Conservation (phyloP, 495 filamentous ascomycete species). For the Friedmanniomyces endolithicus region DNA sequence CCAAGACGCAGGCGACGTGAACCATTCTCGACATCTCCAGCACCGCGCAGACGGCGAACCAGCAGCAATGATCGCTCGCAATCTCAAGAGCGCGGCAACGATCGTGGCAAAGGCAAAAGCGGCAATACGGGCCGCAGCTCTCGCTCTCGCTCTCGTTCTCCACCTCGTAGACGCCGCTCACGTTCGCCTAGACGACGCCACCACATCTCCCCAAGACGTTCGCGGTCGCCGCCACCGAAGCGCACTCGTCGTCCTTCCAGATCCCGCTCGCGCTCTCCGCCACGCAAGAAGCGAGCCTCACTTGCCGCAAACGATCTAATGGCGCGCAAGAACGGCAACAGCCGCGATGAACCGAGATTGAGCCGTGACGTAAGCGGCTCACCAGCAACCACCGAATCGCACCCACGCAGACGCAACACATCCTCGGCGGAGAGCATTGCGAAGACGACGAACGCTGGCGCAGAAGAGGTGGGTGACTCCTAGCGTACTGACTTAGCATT, state of each 20-base stretch:
- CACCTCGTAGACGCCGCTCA: conserved; percentile 44
- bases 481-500: not conserved
- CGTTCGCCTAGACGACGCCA: conserved; percentile 44
- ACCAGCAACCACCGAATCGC: not conserved
- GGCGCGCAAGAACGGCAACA: not conserved
- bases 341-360: conserved; percentile 5
- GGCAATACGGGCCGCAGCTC: conserved; percentile 15
- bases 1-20: conserved; percentile 7
- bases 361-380: conserved; percentile 3
- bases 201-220: conserved; percentile 26
- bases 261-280: conserved; percentile 7
- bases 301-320: conserved; percentile 9
- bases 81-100: conserved; percentile 3
- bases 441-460: not conserved
- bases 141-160: conserved; percentile 22
- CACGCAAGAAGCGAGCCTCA: conserved; percentile 1
- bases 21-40: conserved; percentile 16
- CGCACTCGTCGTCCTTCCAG: conserved; percentile 6
- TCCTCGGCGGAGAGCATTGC: not conserved
- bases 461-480: conserved; percentile 3
- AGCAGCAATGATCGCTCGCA: conserved; percentile 6
- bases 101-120: conserved; percentile 12
- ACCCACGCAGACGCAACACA: not conserved
- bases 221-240: conserved; percentile 35
- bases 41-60: conserved; percentile 11